A percentile compares a stretch with the other conserved stretches of the same genome.
Evolutionary conservation across 179 eudicot genomes (phyloP).

Genomic region (Camellia oleifera): DNA sequence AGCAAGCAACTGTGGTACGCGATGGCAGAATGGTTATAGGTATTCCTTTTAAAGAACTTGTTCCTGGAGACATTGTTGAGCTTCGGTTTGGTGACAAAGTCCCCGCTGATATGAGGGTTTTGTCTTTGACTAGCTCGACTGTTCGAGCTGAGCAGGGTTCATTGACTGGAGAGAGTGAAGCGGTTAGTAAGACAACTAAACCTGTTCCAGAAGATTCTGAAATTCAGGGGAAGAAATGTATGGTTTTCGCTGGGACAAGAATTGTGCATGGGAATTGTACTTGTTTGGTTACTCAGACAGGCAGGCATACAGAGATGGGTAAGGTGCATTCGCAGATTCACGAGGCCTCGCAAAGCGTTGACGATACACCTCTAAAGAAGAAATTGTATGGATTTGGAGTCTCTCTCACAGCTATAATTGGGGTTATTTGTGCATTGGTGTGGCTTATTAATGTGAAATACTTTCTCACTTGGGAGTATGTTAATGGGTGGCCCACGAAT

Average conservation of each 20-base stretch:
- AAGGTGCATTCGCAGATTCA: conserved; percentile 86
- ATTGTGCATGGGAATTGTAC: conserved; percentile 83
- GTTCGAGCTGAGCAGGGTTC: conserved; percentile 58
- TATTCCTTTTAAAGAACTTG: conserved; percentile 57
- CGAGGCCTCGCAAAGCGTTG: conserved; percentile 77
- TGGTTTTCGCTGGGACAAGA: conserved; percentile 91
- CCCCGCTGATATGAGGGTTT: conserved; percentile 67
- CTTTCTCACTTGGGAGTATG: conserved; percentile 83
- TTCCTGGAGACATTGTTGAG: conserved; percentile 68
- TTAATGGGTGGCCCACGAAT: conserved; percentile 80
- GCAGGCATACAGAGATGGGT: conserved; percentile 84
- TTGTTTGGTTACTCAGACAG: conserved; percentile 75
- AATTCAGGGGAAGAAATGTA: conserved; percentile 87
- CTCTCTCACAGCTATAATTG: conserved; percentile 71
- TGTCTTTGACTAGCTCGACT: conserved; percentile 47
- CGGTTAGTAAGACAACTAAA: conserved; percentile 78
- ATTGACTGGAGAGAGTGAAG: conserved; percentile 82
- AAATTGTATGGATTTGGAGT: conserved; percentile 91
- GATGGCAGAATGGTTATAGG: conserved; percentile 35
- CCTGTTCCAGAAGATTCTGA: conserved; percentile 69
- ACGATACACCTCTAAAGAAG: conserved; percentile 88
- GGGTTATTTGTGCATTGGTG: conserved; percentile 76
- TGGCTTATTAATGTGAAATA: conserved; percentile 90
- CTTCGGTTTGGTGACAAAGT: conserved; percentile 63
- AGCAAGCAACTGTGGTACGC: conserved; percentile 43